Base-by-base conservation (phyloP, 2,329 filamentous ascomycete genomes). In the Colletotrichum godetiae region DNA sequence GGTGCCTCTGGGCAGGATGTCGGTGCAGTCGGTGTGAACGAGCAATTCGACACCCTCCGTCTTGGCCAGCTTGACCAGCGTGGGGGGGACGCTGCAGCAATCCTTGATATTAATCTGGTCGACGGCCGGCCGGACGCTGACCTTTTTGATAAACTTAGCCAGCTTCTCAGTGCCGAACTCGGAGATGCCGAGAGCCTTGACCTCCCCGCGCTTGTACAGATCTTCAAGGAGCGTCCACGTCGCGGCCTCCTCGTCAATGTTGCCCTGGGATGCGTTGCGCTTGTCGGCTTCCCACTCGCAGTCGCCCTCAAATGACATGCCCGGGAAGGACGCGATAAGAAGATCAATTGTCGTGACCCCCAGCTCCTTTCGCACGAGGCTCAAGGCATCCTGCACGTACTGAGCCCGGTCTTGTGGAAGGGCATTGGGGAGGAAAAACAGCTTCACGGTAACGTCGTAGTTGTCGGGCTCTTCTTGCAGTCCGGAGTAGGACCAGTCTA, bases 21-120 rank as follows among this genome's bases (percentile, higher is more conserved):
- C 94, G 33, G 93, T 97, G 84, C 94, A 97, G 83, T 99, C 97
- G 77, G 95, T 95, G 84, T 99, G 97, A 53, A 97, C 97, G 68
- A 98, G 87, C 70, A 99, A 86, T 82, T 98, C 95, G 74, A 99
- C 95, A 24, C 90, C 88, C 80, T 95, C 88, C 75, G 92, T 88
- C 82, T 94, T 95, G n/a, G 96, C 96, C 78, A 97, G 92, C 78
- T 93, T 85, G 72, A 95, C 92, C 75, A 99, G 88, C 13, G 95
- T 93, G 78, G 95, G 95, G 10, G 97, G 97, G 56, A 98, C 97
- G 59, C 95, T 96, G 84, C 97, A 99, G 86, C 96, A 98, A 83
- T 98, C 94, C 78, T 94, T 92, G 63, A 98, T 90, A 81, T 98
- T 98, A 87, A 99, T 97, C 87, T 99, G 97, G 82, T 98, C 92